These are phyloP conservation scores for Daldinia loculata DNA, from an alignment of 495 filamentous ascomycete species.

Conservation along the genomic window DNA sequence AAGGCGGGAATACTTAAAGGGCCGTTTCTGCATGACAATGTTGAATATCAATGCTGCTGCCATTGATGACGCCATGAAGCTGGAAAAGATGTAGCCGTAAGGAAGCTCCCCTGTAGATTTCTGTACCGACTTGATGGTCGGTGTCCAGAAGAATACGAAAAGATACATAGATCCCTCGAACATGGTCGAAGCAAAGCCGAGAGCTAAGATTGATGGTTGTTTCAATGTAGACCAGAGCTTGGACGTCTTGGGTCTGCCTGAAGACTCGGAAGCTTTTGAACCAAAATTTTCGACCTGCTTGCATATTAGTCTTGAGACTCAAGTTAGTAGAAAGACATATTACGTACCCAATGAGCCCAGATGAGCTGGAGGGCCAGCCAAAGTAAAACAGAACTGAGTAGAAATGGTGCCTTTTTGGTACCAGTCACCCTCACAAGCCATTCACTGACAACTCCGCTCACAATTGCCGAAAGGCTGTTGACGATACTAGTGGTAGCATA, in stretches of 20 bases:
- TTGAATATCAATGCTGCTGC: conserved; percentile 58
- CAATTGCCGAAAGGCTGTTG: conserved; percentile 62
- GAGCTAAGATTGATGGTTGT: conserved; percentile 54
- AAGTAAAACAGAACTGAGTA: conserved; percentile 52
- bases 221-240: conserved; percentile 36
- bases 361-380: conserved; percentile 53
- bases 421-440: conserved; percentile 50
- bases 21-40: conserved; percentile 45
- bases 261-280: conserved; percentile 30
- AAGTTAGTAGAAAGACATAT: not conserved
- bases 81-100: conserved; percentile 65
- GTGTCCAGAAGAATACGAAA: conserved; percentile 67
- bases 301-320: conserved; percentile 9
- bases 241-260: conserved; percentile 21
- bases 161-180: conserved; percentile 69
- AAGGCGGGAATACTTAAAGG: conserved; percentile 43
- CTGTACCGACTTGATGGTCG: conserved; percentile 55
- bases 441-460: conserved; percentile 54
- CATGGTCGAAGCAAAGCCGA: conserved; percentile 59
- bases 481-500: conserved; percentile 62
- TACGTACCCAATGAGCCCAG: conserved; percentile 58
- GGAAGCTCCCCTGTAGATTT: conserved; percentile 51
- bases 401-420: conserved; percentile 62
- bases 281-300: conserved; percentile 59
- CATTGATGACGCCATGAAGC: conserved; percentile 66